A percentile compares a stretch with the other conserved stretches of the same genome.
Evolutionary conservation across 2,329 filamentous ascomycete genomes (phyloP).

Genomic region (Didymella glomerata): DNA sequence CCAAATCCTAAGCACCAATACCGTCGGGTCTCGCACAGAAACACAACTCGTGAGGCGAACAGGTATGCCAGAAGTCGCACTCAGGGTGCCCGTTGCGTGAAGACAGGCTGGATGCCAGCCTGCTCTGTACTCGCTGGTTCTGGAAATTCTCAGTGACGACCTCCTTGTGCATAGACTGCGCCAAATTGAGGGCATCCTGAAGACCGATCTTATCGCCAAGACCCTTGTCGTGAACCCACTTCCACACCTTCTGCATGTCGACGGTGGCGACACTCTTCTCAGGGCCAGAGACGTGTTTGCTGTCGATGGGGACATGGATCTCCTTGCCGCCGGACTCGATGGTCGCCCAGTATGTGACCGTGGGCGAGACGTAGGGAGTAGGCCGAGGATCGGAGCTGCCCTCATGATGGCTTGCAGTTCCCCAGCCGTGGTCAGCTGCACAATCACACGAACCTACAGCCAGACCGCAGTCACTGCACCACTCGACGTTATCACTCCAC

Average conservation of each 20-base stretch:
- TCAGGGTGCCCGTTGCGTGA: too few species aligned
- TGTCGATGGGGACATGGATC: conserved; percentile 30
- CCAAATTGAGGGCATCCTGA: conserved; percentile 36
- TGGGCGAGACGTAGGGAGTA: conserved; percentile 4
- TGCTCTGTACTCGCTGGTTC: background rate
- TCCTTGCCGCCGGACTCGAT: conserved; percentile 25
- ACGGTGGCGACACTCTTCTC: conserved; percentile 30
- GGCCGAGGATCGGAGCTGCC: background rate
- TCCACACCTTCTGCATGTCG: conserved; percentile 36
- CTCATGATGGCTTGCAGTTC: too few species aligned
- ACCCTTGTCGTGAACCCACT: conserved; percentile 35
- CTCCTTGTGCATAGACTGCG: conserved; percentile 24
- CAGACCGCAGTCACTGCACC: too few species aligned
- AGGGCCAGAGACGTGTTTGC: conserved; percentile 26
- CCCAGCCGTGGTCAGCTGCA: too few species aligned
- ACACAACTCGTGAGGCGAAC: too few species aligned
- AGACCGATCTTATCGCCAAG: conserved; percentile 30
- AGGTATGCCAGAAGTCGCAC: too few species aligned
- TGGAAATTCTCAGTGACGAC: background rate
- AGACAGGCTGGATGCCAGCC: too few species aligned
- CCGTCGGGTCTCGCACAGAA: too few species aligned
- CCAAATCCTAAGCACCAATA: too few species aligned
- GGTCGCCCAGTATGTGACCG: conserved; percentile 34
- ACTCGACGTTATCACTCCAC: too few species aligned
- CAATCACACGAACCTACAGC: too few species aligned